These are phyloP conservation scores for Tolypocladium paradoxum DNA, from an alignment of 2,329 filamentous ascomycete species.

Conservation along the genomic window DNA sequence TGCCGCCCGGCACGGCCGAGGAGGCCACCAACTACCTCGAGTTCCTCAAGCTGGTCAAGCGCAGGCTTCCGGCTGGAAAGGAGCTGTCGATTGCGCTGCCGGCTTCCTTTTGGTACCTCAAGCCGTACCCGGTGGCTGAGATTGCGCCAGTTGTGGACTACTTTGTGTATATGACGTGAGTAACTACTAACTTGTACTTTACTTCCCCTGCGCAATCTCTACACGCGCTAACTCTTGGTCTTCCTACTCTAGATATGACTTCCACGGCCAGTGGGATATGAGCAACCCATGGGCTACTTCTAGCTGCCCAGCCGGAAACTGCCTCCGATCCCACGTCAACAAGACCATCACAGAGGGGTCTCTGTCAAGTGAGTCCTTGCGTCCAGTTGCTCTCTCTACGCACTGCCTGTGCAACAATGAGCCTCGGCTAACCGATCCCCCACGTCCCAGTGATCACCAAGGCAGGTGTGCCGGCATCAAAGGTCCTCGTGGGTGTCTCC, in stretches of 20 bases:
- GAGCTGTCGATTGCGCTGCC: slow-evolving; percentile 20
- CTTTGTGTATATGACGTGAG: slow-evolving; percentile 24
- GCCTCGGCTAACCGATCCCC: no score
- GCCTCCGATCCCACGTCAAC: slow-evolving; percentile 25
- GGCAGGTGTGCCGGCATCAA: slow-evolving; percentile 17
- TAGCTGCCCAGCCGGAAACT: slow-evolving; percentile 19
- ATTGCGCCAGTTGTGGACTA: slow-evolving; percentile 20
- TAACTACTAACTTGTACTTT: no score
- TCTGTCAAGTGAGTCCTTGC: no score
- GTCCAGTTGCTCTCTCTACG: no score
- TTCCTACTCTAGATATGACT: no score
- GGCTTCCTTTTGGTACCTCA: slow-evolving; percentile 24
- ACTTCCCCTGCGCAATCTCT: no score
- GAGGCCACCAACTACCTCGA: slow-evolving; percentile 7
- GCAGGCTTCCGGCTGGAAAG: slow-evolving; percentile 8
- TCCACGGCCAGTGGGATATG: slow-evolving; percentile 25
- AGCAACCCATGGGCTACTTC: slow-evolving; percentile 11
- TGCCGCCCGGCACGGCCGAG: slow-evolving; percentile 12
- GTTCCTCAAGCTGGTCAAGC: slow-evolving; percentile 3
- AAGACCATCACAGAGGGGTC: slow-evolving; percentile 20
- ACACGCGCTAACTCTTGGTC: no score
- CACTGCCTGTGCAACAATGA: no score
- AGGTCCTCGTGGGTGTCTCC: slow-evolving; percentile 18
- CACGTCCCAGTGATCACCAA: slow-evolving; percentile 26
- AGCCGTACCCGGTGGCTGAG: slow-evolving; percentile 15